Evolutionary conservation across 164 flowering plant species (phyloP).

Genomic region (Litsea cubeba): DNA sequence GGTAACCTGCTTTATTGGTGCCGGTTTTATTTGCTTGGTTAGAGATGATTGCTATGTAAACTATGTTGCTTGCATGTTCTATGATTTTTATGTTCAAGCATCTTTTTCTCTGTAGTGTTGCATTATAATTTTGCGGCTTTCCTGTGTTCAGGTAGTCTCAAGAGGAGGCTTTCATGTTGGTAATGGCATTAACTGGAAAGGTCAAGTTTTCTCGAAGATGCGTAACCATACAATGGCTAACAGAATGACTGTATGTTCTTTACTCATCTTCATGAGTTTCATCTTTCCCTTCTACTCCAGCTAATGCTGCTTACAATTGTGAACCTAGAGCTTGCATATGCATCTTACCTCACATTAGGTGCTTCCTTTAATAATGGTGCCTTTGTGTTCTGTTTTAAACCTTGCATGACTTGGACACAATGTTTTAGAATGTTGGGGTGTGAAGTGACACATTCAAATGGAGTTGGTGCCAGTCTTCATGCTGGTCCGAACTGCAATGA

Average conservation of each 20-base stretch:
- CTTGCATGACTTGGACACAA: too few species aligned
- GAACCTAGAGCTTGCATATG: too few species aligned
- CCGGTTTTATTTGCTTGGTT: background rate
- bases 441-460: too few species aligned
- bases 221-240: slow-evolving; percentile 88
- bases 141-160: slow-evolving; percentile 68
- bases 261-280: background rate
- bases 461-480: too few species aligned
- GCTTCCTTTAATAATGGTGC: too few species aligned
- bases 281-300: too few species aligned
- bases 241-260: slow-evolving; percentile 80
- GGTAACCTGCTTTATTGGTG: slow-evolving; percentile 33
- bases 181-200: slow-evolving; percentile 99
- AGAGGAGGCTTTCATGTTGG: slow-evolving; percentile 99
- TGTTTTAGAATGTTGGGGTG: too few species aligned
- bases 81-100: background rate
- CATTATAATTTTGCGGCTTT: background rate
- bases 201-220: slow-evolving; percentile 99
- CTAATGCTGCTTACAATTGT: too few species aligned
- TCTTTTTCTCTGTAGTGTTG: background rate
- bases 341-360: too few species aligned
- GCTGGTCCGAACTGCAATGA: too few species aligned
- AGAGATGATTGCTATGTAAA: background rate
- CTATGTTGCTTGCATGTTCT: background rate
- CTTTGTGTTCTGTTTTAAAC: too few species aligned